Conservation (phyloP, 1,284 basidiomycete species). For the Malassezia nana region DNA sequence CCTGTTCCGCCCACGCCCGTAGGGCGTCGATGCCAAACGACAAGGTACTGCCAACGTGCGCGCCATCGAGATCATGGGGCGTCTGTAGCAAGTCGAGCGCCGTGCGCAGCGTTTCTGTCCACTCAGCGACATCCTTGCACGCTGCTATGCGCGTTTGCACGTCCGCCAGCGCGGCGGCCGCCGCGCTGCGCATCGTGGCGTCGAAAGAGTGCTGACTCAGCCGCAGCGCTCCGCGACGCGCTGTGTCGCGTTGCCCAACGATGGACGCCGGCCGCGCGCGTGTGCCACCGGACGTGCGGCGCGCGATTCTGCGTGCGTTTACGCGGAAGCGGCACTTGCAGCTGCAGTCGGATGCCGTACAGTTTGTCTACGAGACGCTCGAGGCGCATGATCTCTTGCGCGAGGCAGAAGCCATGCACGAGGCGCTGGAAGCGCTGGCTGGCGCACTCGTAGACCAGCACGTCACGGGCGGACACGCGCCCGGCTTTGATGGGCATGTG, state of each 20-base stretch:
- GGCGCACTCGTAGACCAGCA: constrained; percentile 34
- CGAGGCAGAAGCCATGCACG: constrained; percentile 30
- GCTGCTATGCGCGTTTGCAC: neutral
- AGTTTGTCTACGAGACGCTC: constrained; percentile 37
- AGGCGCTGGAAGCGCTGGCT: constrained; percentile 44
- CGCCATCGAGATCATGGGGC: constrained; percentile 7
- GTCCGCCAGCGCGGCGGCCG: neutral
- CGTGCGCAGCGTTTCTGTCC: neutral
- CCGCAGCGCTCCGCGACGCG: neutral
- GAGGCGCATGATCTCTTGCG: constrained; percentile 33
- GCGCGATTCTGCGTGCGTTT: constrained; percentile 34
- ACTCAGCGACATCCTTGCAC: neutral
- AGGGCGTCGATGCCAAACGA: constrained; percentile 8
- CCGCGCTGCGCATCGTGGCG: neutral
- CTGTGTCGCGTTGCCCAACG: neutral
- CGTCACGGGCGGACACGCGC: constrained; percentile 9
- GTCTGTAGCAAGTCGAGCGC: neutral
- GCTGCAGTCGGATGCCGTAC: constrained; percentile 40
- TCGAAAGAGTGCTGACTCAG: neutral
- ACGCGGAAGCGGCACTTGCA: constrained; percentile 41
- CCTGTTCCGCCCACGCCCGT: neutral
- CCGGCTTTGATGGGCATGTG: constrained; percentile 20
- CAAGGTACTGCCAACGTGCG: constrained; percentile 7
- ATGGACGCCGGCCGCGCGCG: constrained; percentile 1
- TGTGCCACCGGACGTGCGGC: constrained; percentile 34